These are phyloP conservation scores for Nitzschia putrida DNA, from an alignment of 108 stramenopile genomes.

Conservation along the genomic window DNA sequence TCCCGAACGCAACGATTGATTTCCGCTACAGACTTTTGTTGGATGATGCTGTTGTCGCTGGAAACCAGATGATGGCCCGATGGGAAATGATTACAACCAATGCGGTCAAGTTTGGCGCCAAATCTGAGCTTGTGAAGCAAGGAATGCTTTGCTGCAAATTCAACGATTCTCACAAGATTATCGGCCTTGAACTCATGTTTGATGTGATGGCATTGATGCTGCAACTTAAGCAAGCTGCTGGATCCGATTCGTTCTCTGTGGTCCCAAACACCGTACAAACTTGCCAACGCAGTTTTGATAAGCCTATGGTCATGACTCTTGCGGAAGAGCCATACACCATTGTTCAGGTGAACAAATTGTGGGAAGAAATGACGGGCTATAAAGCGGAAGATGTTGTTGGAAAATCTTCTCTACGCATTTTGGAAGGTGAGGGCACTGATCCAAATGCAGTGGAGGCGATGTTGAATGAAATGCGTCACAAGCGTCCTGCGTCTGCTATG, in stretches of 20 bases:
- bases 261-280: conserved; percentile 89
- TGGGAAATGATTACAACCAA: conserved; percentile 91
- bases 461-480: conserved; percentile 77
- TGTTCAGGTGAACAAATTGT: conserved; percentile 83
- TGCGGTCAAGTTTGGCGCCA: conserved; percentile 81
- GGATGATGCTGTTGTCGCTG: conserved; percentile 87
- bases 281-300: conserved; percentile 71
- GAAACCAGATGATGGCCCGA: conserved; percentile 92
- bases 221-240: conserved; percentile 92
- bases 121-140: conserved; percentile 79
- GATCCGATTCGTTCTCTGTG: conserved; percentile 78
- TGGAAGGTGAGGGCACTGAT: conserved; percentile 69
- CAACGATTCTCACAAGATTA: conserved; percentile 86
- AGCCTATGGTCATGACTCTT: conserved; percentile 86
- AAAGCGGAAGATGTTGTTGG: conserved; percentile 84
- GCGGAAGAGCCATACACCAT: conserved; percentile 87
- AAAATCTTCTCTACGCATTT: conserved; percentile 63
- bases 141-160: conserved; percentile 96
- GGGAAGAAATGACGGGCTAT: conserved; percentile 89
- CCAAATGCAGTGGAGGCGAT: conserved; percentile 48
- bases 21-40: conserved; percentile 88
- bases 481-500: conserved; percentile 74
- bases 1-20: conserved; percentile 70
- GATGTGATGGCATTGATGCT: conserved; percentile 99
- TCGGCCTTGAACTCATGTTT: conserved; percentile 88